These are phyloP conservation scores for Spathaspora hagerdaliae DNA, from an alignment of 805 yeast species.

Conservation along the genomic window DNA sequence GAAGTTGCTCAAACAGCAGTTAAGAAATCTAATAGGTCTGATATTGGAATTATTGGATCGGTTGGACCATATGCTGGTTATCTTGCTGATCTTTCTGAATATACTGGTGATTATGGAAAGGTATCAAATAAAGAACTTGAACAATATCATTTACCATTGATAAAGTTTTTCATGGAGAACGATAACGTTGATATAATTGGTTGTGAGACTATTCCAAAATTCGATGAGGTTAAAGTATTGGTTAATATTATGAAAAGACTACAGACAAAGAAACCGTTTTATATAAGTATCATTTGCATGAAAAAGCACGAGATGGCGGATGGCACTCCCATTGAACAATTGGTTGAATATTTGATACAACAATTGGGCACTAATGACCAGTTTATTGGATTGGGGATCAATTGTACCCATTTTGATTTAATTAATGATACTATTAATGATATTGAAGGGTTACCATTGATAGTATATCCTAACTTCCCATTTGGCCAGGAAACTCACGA, in stretches of 20 bases:
- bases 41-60: constrained; percentile 49
- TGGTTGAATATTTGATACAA: constrained; percentile 13
- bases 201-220: constrained; percentile 70
- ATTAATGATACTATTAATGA: constrained; percentile 38
- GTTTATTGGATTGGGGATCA: constrained; percentile 57
- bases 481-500: constrained; percentile 50
- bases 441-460: constrained; percentile 33
- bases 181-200: constrained; percentile 53
- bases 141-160: constrained; percentile 47
- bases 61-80: constrained; percentile 78
- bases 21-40: not conserved
- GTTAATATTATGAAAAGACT: constrained; percentile 25
- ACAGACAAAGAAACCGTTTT: constrained; percentile 37
- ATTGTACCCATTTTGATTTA: constrained; percentile 53
- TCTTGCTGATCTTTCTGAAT: constrained; percentile 66
- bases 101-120: constrained; percentile 59
- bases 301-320: constrained; percentile 18
- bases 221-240: constrained; percentile 52
- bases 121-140: constrained; percentile 34
- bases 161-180: constrained; percentile 33
- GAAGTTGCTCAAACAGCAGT: constrained; percentile 19
- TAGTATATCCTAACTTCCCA: constrained; percentile 76
- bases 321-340: constrained; percentile 24
- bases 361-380: constrained; percentile 12
- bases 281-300: constrained; percentile 26